These are phyloP conservation scores for Psophocarpus tetragonolobus DNA, from an alignment of 306 rosid species.

Conservation along the genomic window DNA sequence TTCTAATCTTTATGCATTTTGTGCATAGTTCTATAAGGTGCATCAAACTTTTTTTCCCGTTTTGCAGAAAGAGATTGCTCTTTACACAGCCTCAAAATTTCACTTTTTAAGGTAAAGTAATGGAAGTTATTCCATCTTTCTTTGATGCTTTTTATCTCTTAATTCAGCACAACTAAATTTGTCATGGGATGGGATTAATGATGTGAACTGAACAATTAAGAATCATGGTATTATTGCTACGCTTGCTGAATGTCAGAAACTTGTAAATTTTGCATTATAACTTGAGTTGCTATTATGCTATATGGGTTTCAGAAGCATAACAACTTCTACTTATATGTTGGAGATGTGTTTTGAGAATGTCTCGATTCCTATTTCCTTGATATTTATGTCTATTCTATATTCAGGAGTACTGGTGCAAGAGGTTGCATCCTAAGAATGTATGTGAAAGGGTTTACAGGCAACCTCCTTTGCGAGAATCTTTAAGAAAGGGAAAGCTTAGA, in stretches of 20 bases:
- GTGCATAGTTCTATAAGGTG: conserved; percentile 23
- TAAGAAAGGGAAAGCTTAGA: conserved; percentile 75
- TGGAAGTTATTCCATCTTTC: neutral
- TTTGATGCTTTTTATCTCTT: conserved; percentile 10
- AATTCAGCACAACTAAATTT: neutral
- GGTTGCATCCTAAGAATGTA: conserved; percentile 91
- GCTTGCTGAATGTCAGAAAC: conserved; percentile 8
- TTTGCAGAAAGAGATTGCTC: conserved; percentile 92
- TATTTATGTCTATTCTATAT: conserved; percentile 24
- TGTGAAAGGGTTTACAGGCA: conserved; percentile 96
- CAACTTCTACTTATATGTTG: conserved; percentile 4
- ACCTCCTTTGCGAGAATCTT: conserved; percentile 83
- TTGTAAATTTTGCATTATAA: neutral
- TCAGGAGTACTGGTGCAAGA: conserved; percentile 97
- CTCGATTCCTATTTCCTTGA: conserved; percentile 14
- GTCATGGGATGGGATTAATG: conserved; percentile 17
- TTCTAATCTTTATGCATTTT: conserved; percentile 28
- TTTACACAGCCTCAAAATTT: conserved; percentile 87
- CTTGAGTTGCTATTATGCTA: conserved; percentile 16
- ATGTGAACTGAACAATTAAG: conserved; percentile 13
- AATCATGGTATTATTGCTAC: conserved; percentile 13
- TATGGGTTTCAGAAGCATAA: conserved; percentile 15
- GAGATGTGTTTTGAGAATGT: conserved; percentile 19
- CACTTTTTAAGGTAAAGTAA: conserved; percentile 82
- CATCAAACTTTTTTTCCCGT: conserved; percentile 24